A percentile compares a stretch with the other conserved stretches of the same genome.
These are phyloP conservation scores for Vicia villosa DNA, from an alignment of 306 rosid species.

Conservation along the genomic window DNA sequence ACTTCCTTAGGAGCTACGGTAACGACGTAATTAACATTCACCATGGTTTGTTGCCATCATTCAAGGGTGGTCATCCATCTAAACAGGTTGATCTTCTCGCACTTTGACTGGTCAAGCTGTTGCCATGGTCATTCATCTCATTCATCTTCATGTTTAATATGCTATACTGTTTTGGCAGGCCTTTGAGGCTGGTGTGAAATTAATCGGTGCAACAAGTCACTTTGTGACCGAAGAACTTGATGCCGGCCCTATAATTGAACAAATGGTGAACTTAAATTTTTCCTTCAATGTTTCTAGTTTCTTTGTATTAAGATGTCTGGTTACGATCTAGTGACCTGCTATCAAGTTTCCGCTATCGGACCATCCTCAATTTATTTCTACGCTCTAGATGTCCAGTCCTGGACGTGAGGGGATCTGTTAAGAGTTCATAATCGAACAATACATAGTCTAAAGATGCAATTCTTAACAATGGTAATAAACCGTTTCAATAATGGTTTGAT, in stretches of 20 bases:
- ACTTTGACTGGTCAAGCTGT: not conserved
- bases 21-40: conserved; percentile 94
- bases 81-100: conserved; percentile 65
- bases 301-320: conserved; percentile 23
- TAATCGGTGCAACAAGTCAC: conserved; percentile 95
- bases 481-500: not conserved
- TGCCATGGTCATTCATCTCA: conserved; percentile 24
- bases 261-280: conserved; percentile 65
- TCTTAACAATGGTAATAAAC: too few relatives aligned
- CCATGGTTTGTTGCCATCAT: conserved; percentile 96
- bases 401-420: too few relatives aligned
- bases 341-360: too few relatives aligned
- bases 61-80: conserved; percentile 88
- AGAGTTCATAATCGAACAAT: too few relatives aligned
- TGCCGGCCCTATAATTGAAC: conserved; percentile 89
- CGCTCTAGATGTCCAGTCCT: too few relatives aligned
- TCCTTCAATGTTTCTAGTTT: conserved; percentile 15
- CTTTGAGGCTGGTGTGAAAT: conserved; percentile 93
- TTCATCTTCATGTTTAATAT: conserved; percentile 44
- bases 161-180: conserved; percentile 76
- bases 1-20: conserved; percentile 71
- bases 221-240: conserved; percentile 98
- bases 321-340: too few relatives aligned
- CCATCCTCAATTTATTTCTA: too few relatives aligned
- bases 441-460: too few relatives aligned